phyloP scores from a whole-genome alignment of 2,329 filamentous ascomycete genomes.

The Sporothrix curviconia region DNA sequence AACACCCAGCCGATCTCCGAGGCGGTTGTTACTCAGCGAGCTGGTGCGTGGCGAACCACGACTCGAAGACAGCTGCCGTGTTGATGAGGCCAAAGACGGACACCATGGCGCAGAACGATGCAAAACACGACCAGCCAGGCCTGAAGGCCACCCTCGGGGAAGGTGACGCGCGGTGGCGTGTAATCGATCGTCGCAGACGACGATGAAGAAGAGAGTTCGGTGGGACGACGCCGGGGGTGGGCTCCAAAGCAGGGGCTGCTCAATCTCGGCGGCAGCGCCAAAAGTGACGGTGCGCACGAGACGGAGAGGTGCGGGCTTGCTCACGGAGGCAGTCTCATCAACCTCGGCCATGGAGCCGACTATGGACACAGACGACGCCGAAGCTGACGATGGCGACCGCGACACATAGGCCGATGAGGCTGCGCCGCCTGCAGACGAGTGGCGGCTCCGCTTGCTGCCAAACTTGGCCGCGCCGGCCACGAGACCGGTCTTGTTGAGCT shows the following conservation, averaged over 20 bases:
- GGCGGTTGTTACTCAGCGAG: conserved; percentile 58
- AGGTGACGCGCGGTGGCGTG: conserved; percentile 31
- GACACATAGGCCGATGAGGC: background rate
- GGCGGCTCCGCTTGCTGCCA: background rate
- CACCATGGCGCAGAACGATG: conserved; percentile 64
- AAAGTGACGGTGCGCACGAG: conserved; percentile 12
- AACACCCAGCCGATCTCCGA: conserved; percentile 82
- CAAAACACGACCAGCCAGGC: conserved; percentile 75
- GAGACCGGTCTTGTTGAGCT: conserved; percentile 1
- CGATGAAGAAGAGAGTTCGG: background rate
- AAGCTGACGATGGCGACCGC: conserved; percentile 3
- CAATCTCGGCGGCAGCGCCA: background rate
- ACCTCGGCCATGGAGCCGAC: conserved; percentile 12
- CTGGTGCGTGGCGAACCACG: conserved; percentile 68
- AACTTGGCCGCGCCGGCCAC: conserved; percentile 9
- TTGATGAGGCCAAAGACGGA: conserved; percentile 69
- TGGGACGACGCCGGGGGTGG: background rate
- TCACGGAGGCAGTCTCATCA: background rate
- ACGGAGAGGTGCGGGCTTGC: conserved; percentile 9
- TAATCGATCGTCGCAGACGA: background rate
- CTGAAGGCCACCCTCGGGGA: conserved; percentile 66
- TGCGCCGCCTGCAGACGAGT: background rate
- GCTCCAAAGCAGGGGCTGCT: no score
- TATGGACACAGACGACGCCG: conserved; percentile 13
- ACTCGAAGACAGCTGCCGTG: conserved; percentile 68